Conservation (phyloP, 768 basidiomycete species). For the Phaeotremella fagi region DNA sequence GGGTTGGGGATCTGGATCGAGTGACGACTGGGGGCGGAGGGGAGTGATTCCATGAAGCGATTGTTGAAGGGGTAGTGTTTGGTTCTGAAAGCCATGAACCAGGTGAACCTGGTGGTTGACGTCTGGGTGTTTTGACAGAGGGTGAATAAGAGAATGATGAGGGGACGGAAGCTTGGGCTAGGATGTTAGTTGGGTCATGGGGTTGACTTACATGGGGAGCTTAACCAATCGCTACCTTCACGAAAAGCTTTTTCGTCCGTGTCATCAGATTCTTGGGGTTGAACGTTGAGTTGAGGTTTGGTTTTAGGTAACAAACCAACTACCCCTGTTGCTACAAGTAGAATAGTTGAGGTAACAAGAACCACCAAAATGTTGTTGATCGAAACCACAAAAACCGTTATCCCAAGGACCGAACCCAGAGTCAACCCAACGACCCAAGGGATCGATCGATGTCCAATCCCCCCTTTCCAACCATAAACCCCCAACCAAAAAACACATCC, state of each 20-base stretch:
- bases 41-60: constrained; percentile 27
- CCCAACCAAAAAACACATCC: no score
- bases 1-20: constrained; percentile 16
- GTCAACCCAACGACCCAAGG: no score
- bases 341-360: no score
- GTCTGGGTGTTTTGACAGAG: constrained; percentile 10
- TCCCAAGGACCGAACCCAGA: no score
- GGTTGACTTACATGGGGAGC: constrained; percentile 31
- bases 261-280: no score
- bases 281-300: no score
- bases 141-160: constrained; percentile 31
- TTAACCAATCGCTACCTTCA: constrained; percentile 22
- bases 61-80: constrained; percentile 23
- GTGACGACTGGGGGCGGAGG: constrained; percentile 23
- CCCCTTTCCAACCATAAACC: no score
- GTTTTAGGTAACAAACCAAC: no score
- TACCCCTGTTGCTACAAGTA: no score
- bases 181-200: constrained; percentile 1
- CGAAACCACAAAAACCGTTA: no score
- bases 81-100: constrained; percentile 29
- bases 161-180: constrained; percentile 23
- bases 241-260: not conserved
- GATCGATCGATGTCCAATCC: no score
- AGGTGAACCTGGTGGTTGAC: not conserved
- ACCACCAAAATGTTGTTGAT: no score